A percentile compares a stretch with the other conserved stretches of the same genome.
Evolutionary conservation across 345 rosid species (phyloP).

Genomic region (Aurinia saxatilis): DNA sequence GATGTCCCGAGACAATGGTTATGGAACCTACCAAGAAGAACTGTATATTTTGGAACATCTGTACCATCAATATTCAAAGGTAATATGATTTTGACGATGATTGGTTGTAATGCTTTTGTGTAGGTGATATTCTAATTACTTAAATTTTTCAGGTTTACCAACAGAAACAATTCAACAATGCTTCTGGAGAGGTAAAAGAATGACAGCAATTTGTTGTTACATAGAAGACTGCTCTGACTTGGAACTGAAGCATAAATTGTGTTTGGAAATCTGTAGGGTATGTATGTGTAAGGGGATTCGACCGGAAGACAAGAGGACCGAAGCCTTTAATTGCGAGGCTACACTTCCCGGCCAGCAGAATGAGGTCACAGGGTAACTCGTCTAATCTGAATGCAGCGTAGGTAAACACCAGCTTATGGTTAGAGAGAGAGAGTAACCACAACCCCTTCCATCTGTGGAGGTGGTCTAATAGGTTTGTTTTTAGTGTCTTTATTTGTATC

Average conservation of each 20-base stretch:
- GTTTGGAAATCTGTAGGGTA: conserved; percentile 48
- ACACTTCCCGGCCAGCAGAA: conserved; percentile 76
- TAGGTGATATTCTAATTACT: background rate
- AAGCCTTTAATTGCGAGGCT: conserved; percentile 73
- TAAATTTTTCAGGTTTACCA: conserved; percentile 47
- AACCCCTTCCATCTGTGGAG: no score
- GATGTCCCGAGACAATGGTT: conserved; percentile 70
- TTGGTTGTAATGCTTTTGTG: background rate
- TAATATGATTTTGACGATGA: conserved; percentile 21
- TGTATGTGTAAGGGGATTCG: conserved; percentile 92
- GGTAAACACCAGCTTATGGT: background rate
- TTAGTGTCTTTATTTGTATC: background rate
- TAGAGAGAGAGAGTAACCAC: background rate
- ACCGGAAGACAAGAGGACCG: conserved; percentile 56
- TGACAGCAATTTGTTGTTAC: background rate
- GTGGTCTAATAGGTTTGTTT: no score
- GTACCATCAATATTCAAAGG: conserved; percentile 89
- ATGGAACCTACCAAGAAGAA: conserved; percentile 75
- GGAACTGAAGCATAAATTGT: background rate
- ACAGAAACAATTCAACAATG: conserved; percentile 80
- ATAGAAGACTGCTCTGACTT: background rate
- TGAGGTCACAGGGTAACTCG: conserved; percentile 23
- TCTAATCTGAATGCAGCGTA: background rate
- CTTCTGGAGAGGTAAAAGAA: conserved; percentile 99
- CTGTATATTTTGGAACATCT: conserved; percentile 90